A percentile compares a stretch with the other conserved stretches of the same genome.
phyloP scores from a whole-genome alignment of 331 rosid genomes.

The Dryas integrifolia region DNA sequence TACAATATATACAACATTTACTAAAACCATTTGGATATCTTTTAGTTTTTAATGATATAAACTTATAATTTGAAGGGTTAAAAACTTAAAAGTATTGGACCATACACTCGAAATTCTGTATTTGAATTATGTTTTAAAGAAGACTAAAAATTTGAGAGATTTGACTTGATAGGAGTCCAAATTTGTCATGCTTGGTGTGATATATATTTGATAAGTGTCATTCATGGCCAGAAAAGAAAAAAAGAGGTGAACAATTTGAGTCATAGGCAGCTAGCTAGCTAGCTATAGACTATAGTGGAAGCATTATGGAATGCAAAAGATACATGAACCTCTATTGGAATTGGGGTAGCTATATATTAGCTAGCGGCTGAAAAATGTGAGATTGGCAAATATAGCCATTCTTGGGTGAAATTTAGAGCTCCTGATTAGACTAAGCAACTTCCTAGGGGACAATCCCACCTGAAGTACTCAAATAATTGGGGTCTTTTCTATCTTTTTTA shows the following conservation, averaged over 20 bases:
- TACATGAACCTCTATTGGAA: neutral
- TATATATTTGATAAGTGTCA: too few relatives aligned
- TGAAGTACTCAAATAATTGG: constrained; percentile 23
- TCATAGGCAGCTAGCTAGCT: neutral
- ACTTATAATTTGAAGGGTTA: too few relatives aligned
- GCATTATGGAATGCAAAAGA: neutral
- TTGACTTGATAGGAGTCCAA: too few relatives aligned
- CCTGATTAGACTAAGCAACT: constrained; percentile 37
- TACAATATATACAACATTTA: too few relatives aligned
- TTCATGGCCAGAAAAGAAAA: too few relatives aligned
- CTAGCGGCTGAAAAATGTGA: neutral
- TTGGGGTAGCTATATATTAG: neutral
- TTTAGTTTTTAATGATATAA: too few relatives aligned
- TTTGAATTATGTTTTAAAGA: too few relatives aligned
- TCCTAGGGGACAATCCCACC: constrained; percentile 42
- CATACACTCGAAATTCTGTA: too few relatives aligned
- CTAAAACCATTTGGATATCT: too few relatives aligned
- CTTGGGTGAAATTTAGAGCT: neutral
- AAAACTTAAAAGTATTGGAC: too few relatives aligned
- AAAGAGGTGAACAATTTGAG: neutral
- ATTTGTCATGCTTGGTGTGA: too few relatives aligned
- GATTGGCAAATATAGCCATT: neutral
- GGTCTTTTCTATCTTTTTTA: neutral
- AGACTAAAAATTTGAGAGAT: too few relatives aligned
- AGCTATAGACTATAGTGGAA: neutral